Conservation (phyloP, 352 stramenopile genomes). For the Phytophthora multivora region DNA sequence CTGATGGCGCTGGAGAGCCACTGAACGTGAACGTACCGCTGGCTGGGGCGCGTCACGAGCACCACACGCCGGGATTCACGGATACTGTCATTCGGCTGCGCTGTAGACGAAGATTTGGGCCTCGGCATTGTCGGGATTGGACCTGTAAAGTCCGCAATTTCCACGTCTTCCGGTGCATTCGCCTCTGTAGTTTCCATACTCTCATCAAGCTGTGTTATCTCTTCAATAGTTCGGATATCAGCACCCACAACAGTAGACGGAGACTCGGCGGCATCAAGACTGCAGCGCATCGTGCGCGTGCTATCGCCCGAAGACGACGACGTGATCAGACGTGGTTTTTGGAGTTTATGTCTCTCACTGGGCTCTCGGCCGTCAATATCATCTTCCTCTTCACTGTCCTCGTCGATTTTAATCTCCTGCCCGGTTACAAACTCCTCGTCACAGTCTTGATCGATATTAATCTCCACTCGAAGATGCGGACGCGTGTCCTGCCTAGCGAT, state of each 20-base stretch:
- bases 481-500: slow-evolving; percentile 4
- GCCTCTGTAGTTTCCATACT: slow-evolving; percentile 3
- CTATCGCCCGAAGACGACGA: slow-evolving; percentile 34
- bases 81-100: slow-evolving; percentile 20
- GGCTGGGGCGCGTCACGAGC: slow-evolving; percentile 74
- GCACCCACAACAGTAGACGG: neutral
- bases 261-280: slow-evolving; percentile 33
- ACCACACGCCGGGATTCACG: slow-evolving; percentile 58
- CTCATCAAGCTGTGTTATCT: slow-evolving; percentile 24
- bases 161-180: slow-evolving; percentile 12
- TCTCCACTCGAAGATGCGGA: slow-evolving; percentile 6
- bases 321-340: slow-evolving; percentile 13
- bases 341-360: slow-evolving; percentile 14
- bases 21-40: slow-evolving; percentile 44
- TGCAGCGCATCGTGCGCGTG: slow-evolving; percentile 41
- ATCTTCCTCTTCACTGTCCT: slow-evolving; percentile 23
- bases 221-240: slow-evolving; percentile 17
- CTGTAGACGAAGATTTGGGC: slow-evolving; percentile 4
- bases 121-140: slow-evolving; percentile 7
- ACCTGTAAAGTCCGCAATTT: slow-evolving; percentile 6
- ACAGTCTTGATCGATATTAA: slow-evolving; percentile 28
- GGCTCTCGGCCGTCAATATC: slow-evolving; percentile 36
- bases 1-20: neutral
- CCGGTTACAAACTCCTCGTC: slow-evolving; percentile 20
- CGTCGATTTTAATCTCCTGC: slow-evolving; percentile 27